phyloP scores from a whole-genome alignment of 495 filamentous ascomycete genomes.

The Aspergillus kassunensis region DNA sequence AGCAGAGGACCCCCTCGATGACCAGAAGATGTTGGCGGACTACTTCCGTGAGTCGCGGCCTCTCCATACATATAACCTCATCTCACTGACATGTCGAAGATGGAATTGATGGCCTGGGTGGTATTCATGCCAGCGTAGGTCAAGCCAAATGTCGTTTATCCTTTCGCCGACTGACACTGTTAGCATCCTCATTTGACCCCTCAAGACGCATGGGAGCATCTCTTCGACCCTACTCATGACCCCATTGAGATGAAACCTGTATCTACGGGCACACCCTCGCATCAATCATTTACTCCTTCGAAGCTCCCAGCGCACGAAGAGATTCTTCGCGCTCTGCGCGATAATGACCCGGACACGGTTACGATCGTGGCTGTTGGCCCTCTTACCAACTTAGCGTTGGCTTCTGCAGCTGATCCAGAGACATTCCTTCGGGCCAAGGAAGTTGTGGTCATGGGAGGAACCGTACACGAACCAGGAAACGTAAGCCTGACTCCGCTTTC shows the following conservation, averaged over 20 bases:
- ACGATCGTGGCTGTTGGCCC: constrained; percentile 88
- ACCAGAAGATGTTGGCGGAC: constrained; percentile 78
- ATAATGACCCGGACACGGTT: constrained; percentile 76
- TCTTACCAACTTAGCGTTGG: constrained; percentile 84
- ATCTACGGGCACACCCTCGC: constrained; percentile 24
- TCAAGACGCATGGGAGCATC: constrained; percentile 74
- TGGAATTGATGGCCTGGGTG: constrained; percentile 83
- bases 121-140: constrained; percentile 76
- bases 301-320: constrained; percentile 68
- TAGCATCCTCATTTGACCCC: constrained; percentile 87
- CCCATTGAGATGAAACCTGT: constrained; percentile 35
- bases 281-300: constrained; percentile 65
- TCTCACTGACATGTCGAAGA: constrained; percentile 49
- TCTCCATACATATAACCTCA: not conserved
- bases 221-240: constrained; percentile 59
- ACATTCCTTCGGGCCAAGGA: constrained; percentile 86
- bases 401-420: constrained; percentile 77
- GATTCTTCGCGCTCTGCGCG: constrained; percentile 75
- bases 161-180: constrained; percentile 4
- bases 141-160: not conserved
- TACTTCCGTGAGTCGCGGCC: constrained; percentile 70
- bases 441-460: constrained; percentile 94
- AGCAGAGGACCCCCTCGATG: constrained; percentile 77
- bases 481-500: constrained; percentile 45
- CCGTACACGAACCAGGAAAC: constrained; percentile 77